Evolutionary conservation across 192 early-diverging fungal genomes (phyloP).

Genomic region (Chytriomyces confervae): DNA sequence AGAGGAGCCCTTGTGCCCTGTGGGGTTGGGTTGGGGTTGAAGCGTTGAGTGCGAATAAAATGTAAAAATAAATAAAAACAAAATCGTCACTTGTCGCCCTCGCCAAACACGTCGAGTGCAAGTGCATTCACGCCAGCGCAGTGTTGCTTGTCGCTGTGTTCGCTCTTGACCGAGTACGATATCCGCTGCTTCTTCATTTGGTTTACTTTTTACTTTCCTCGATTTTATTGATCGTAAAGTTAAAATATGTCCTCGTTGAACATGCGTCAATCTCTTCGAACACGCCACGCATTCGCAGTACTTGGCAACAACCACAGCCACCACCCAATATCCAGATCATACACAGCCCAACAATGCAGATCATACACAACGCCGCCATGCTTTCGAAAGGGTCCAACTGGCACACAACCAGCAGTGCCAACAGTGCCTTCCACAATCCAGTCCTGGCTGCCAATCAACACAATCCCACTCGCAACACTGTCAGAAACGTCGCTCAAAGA

Average conservation of each 20-base stretch:
- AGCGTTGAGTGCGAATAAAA: too few species aligned
- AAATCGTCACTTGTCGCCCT: neutral
- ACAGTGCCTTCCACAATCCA: too few species aligned
- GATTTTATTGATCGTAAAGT: neutral
- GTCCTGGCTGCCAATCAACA: too few species aligned
- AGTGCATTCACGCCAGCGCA: slow-evolving; percentile 80
- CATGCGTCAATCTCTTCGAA: too few species aligned
- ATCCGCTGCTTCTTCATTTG: slow-evolving; percentile 26
- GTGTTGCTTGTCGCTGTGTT: slow-evolving; percentile 31
- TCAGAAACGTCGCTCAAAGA: too few species aligned
- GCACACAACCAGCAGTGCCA: too few species aligned
- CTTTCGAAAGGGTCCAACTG: too few species aligned
- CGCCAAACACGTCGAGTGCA: slow-evolving; percentile 63
- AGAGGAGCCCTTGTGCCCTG: slow-evolving; percentile 51
- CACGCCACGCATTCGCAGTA: neutral
- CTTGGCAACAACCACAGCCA: neutral
- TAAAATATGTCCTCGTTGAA: neutral
- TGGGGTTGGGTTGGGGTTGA: too few species aligned
- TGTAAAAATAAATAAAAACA: too few species aligned
- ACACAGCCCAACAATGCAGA: neutral
- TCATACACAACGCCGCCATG: neutral
- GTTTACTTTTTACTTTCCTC: too few species aligned
- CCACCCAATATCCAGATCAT: neutral
- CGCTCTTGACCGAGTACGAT: slow-evolving; percentile 44
- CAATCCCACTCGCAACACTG: too few species aligned